phyloP scores from a whole-genome alignment of 2,329 filamentous ascomycete species.

The Trichoderma hamatum region DNA sequence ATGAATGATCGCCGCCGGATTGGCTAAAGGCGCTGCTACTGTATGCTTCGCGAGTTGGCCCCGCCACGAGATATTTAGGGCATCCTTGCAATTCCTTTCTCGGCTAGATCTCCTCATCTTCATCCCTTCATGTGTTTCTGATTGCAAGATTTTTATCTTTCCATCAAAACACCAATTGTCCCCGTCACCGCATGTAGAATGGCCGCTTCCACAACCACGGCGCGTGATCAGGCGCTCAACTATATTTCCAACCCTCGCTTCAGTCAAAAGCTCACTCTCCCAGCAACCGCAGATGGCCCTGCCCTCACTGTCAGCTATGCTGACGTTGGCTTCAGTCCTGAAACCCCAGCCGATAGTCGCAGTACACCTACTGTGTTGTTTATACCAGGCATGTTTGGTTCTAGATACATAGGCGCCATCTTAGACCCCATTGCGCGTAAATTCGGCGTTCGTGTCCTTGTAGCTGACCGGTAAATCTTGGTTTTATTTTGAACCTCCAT shows the following conservation, averaged over 20 bases:
- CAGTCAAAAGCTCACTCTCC: not conserved
- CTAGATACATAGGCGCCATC: not conserved
- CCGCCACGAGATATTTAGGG: not conserved
- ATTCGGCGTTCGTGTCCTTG: slow-evolving; percentile 5
- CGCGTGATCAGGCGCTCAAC: slow-evolving; percentile 1
- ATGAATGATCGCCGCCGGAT: not conserved
- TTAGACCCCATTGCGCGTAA: slow-evolving; percentile 1
- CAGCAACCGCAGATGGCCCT: not conserved
- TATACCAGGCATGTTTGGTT: slow-evolving; percentile 19
- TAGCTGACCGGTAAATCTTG: not conserved
- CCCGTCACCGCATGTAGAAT: not conserved
- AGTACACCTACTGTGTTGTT: slow-evolving; percentile 6
- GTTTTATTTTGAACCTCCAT: too few species aligned
- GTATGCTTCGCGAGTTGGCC: not conserved
- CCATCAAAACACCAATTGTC: not conserved
- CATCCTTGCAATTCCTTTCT: not conserved
- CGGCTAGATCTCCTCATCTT: not conserved
- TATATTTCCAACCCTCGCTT: slow-evolving; percentile 6
- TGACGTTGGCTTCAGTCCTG: slow-evolving; percentile 5
- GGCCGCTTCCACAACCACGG: not conserved
- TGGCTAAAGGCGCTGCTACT: not conserved
- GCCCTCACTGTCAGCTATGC: slow-evolving; percentile 3
- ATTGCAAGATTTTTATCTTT: not conserved
- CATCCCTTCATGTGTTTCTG: not conserved
- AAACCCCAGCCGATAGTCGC: not conserved